Evolutionary conservation across 768 basidiomycete genomes (phyloP).

Genomic region (Russula sp.): DNA sequence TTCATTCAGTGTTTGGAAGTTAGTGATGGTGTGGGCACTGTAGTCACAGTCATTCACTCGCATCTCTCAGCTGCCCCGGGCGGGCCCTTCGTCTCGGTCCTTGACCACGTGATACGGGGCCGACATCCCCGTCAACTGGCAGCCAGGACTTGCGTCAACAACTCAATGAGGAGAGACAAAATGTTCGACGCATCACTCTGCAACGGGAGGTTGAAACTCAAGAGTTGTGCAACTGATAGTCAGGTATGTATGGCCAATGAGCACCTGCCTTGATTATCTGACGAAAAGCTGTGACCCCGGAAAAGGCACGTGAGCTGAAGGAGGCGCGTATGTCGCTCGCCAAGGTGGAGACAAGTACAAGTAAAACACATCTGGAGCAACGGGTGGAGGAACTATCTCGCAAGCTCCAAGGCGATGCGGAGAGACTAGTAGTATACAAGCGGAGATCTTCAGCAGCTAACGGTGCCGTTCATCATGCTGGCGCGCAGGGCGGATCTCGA

Average conservation of each 20-base stretch:
- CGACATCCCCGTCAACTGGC: not conserved
- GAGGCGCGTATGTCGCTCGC: slow-evolving; percentile 66
- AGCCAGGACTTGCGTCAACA: slow-evolving; percentile 73
- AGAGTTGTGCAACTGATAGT: slow-evolving; percentile 67
- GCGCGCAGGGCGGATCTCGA: slow-evolving; percentile 45
- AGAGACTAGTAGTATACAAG: slow-evolving; percentile 85
- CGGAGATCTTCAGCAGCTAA: slow-evolving; percentile 41
- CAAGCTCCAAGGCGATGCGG: slow-evolving; percentile 68
- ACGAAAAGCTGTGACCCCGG: not conserved
- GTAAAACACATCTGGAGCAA: slow-evolving; percentile 72
- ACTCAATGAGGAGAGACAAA: slow-evolving; percentile 68
- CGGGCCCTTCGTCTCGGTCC: too few species aligned
- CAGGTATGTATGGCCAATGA: slow-evolving; percentile 40
- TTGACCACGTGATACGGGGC: not conserved
- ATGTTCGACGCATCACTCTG: slow-evolving; percentile 61
- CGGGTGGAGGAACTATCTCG: slow-evolving; percentile 55
- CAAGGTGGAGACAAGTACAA: slow-evolving; percentile 47
- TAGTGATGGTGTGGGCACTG: too few species aligned
- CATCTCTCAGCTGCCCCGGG: too few species aligned
- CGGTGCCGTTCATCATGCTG: slow-evolving; percentile 30
- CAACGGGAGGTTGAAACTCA: slow-evolving; percentile 78
- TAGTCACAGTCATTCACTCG: too few species aligned
- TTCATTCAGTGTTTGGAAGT: too few species aligned
- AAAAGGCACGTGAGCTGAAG: slow-evolving; percentile 55
- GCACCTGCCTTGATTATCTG: not conserved